phyloP scores from a whole-genome alignment of 2,329 filamentous ascomycete species.

The Pleomassaria siparia region DNA sequence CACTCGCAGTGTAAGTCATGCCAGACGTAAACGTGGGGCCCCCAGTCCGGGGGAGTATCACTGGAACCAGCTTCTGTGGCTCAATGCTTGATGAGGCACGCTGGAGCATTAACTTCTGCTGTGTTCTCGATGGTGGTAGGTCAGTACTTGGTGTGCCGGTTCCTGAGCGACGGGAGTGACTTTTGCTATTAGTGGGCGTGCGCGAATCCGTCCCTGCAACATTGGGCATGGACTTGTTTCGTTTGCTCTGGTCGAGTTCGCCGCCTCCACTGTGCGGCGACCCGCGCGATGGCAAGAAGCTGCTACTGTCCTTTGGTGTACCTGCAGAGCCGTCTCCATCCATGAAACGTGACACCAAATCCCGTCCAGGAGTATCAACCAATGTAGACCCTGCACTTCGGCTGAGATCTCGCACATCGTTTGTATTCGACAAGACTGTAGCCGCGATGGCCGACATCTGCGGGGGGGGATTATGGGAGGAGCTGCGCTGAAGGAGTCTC shows the following conservation, averaged over 20 bases:
- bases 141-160: slow-evolving; percentile 44
- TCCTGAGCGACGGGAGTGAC: slow-evolving; percentile 36
- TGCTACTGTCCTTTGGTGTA: slow-evolving; percentile 41
- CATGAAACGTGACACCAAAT: slow-evolving; percentile 51
- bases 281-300: slow-evolving; percentile 36
- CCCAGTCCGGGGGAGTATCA: slow-evolving; percentile 40
- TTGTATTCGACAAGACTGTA: slow-evolving; percentile 48
- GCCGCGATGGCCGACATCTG: slow-evolving; percentile 65
- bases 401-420: slow-evolving; percentile 37
- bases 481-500: slow-evolving; percentile 64
- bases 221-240: slow-evolving; percentile 44
- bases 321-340: slow-evolving; percentile 44
- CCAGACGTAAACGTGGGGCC: slow-evolving; percentile 37
- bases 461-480: slow-evolving; percentile 63
- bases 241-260: slow-evolving; percentile 34
- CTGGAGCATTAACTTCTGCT: slow-evolving; percentile 75
- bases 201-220: slow-evolving; percentile 28
- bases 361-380: slow-evolving; percentile 43
- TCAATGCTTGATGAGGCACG: slow-evolving; percentile 73
- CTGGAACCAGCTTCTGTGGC: slow-evolving; percentile 53
- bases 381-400: slow-evolving; percentile 43
- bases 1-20: slow-evolving; percentile 38
- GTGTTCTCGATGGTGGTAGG: slow-evolving; percentile 61
- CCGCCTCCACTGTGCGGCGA: slow-evolving; percentile 18
- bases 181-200: slow-evolving; percentile 26